Base-by-base conservation (phyloP, 2,329 filamentous ascomycete species). In the Sporothrix mexicana region DNA sequence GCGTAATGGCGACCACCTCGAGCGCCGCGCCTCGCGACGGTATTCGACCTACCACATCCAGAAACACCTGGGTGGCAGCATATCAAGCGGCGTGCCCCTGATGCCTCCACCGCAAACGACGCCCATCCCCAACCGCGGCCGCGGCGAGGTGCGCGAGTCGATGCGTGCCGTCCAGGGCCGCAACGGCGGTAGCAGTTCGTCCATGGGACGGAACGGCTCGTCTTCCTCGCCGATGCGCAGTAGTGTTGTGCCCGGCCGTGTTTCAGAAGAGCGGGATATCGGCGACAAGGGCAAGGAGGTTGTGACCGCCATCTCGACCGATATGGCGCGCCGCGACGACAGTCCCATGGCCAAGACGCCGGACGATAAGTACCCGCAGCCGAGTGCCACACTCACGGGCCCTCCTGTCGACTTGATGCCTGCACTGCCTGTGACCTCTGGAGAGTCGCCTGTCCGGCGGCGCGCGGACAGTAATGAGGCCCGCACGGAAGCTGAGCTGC, bases 41-140 rank as follows among this genome's bases (percentile, higher is more conserved):
- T 99, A 98, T 80, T 98, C 96, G 1, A 93, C 94, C 70, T 99
- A 98, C 80, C 96, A 99, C 79, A 97, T 99, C 77, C 93, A 94
- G 62, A 98, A 98, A 79, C 94, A 97, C 78, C 85, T 98, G 1
- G 95, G 95, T 12, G 88, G 90, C 17, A 91, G 92, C 53, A 75
- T 76, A 25, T 88, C 92, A 17, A 94, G 91, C 81, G 94, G 93
- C 23, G 91, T 98, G 17, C 94, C 95, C 7, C 92, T 97, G 79
- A 88, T 98, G 23, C 94, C 95, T 20, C 94, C 95, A 36, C 86
- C 93, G 41, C 94, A 97, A 79, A 94, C 91, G 74, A 91, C 92
- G 3, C 93, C 93, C 1, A 87, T 95, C 75, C 95, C 95, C 5
- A 97, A 97, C 79, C 88, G 95, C 74, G 94, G 94, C 43, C 88